Evolutionary conservation across 768 basidiomycete species (phyloP), one percentile per base, ranked within the genome.

Genomic region (Tricholoma furcatifolium): DNA sequence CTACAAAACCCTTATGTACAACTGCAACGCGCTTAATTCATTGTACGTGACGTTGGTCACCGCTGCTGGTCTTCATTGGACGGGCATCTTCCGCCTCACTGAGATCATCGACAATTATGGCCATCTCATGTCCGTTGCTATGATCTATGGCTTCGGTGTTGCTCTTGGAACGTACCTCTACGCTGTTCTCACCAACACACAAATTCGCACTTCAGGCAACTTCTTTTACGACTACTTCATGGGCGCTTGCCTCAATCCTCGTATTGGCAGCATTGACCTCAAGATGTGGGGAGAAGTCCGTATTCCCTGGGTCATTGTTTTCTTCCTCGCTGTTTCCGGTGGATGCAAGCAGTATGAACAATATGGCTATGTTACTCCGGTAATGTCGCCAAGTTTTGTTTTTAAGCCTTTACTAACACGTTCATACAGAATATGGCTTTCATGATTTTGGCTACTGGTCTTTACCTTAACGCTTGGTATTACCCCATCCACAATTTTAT

Each of bases 281-380:
- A 99, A 99, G 73, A 98, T 98, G 95, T 99, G 93, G 87, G 91
- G 91, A 4, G 94, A 97, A 65, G 92, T 98, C 54, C 85, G 97
- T 45, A 89, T 99, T 60, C 93, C 95, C 4, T 99, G 97, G 97
- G 87, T 95, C 36, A 84, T 97, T 48, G 86, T 97, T 15, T 98
- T 98, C 77, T 88, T 93, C 71, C 78, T 98, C 59, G 82, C 94
- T 4, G 83, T 98, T 32, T 94, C 90, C 21, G 96, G 93, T 43
- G 90, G 86, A 20, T 91, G 91, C 74, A 98, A 97, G 73, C 97
- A 99, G 67, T 96, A 97, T 67, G 93, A 98, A 62, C 74, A 81
- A 21, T 83, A 87, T 58, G 97, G 97, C 21, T 91, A 93, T 67
- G 88, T 98, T 27, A 94, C 95, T 0, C 89, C 92, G 0, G 92